Base-by-base conservation (phyloP, 2,329 filamentous ascomycete genomes). In the Boeremia lycopersici region DNA sequence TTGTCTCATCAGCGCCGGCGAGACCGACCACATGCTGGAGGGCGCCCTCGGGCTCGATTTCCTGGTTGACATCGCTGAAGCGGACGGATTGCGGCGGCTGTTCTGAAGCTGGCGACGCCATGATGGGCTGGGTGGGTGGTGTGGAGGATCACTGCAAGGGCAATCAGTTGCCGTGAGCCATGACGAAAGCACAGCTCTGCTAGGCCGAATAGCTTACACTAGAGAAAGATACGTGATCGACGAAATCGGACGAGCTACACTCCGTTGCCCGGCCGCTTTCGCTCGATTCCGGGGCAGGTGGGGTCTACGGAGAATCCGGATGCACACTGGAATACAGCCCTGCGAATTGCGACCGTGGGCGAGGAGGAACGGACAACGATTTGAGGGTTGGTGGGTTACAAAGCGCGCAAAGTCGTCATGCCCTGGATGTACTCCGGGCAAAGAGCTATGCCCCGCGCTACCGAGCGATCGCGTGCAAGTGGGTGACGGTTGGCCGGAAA, bases 11-110 rank as follows among this genome's bases (percentile, higher is more conserved):
- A 34, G 61, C 57, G 40, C 59, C 57, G 34, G 69, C 63, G 56
- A 73, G 63, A 44, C 65, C 63, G 54, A 67, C 71, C 50, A 71
- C 56, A 57, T 70, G 70, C 57, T 74, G 69, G 35, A 66, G 70
- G 26, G 69, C 64, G 13, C 57, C 49, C 15, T 68, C 66, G 13
- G 75, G 74, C 58, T 74, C 70, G 50, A 76, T 75, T 52, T 76
- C 74, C 53, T 77, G 47, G 50, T 72, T 68, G 56, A 72, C 65
- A 30, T 73, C 70, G 65, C 70, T 74, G 69, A 77, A 77, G 62
- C 75, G 74, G 53, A 77, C 75, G 35, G 68, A 65, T 56, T 71
- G 73, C 44, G 59, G 48, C 66, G 59, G 44, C 64, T 63, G 41
- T 67, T 68, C 43, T 62, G 59, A 17, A 11, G 62, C 40, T 3